These are phyloP conservation scores for Irpex sp. DNA, from an alignment of 1,284 basidiomycete species.

Conservation along the genomic window DNA sequence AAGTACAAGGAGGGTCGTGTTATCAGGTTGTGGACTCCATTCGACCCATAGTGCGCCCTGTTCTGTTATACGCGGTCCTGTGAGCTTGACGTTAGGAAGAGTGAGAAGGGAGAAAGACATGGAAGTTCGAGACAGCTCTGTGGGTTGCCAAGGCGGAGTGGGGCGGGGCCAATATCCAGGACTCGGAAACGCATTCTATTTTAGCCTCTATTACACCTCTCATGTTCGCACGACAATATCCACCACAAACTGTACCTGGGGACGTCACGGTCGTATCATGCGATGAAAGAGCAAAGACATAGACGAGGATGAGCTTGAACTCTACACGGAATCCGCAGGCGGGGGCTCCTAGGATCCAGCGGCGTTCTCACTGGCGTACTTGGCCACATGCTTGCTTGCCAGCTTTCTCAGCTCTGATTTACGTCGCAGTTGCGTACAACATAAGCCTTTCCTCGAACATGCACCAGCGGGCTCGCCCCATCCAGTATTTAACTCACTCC, in stretches of 20 bases:
- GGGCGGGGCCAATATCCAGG: no score
- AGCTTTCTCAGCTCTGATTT: neutral
- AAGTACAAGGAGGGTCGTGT: slow-evolving; percentile 55
- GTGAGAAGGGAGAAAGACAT: slow-evolving; percentile 45
- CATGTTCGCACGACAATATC: neutral
- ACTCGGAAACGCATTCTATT: no score
- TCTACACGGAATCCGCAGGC: no score
- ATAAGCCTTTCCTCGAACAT: neutral
- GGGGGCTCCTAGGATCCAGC: no score
- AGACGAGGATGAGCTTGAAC: no score
- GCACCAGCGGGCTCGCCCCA: neutral
- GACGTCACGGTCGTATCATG: no score
- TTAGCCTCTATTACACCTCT: neutral
- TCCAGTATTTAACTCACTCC: neutral
- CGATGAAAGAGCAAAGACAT: no score
- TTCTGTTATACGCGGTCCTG: slow-evolving; percentile 26
- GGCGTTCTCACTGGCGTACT: neutral
- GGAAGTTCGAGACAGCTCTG: neutral
- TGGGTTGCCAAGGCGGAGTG: neutral
- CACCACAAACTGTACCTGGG: no score
- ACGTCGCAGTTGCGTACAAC: neutral
- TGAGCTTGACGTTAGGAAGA: slow-evolving; percentile 41
- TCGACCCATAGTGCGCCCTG: slow-evolving; percentile 46
- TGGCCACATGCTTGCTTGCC: neutral
- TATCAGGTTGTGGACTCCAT: slow-evolving; percentile 33